These are phyloP conservation scores for Aspergillus quadricinctus DNA, from an alignment of 2,329 filamentous ascomycete genomes.

Conservation along the genomic window DNA sequence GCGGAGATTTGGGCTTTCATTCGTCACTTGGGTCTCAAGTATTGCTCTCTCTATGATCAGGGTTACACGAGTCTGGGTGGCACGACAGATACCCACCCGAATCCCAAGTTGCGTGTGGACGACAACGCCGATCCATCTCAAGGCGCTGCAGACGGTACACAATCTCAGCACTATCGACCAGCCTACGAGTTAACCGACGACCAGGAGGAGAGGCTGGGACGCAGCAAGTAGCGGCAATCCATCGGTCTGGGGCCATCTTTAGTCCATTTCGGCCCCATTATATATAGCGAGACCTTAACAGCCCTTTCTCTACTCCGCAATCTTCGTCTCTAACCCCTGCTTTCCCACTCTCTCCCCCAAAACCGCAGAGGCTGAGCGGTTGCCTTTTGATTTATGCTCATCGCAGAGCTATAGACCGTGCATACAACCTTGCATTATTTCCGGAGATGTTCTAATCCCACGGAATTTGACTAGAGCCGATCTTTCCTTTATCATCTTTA, in stretches of 20 bases:
- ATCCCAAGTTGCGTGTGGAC: slow-evolving; percentile 62
- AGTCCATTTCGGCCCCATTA: neutral
- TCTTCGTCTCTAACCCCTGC: neutral
- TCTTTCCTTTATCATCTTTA: slow-evolving; percentile 4
- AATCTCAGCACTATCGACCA: slow-evolving; percentile 54
- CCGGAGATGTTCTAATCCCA: neutral
- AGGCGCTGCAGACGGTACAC: slow-evolving; percentile 20
- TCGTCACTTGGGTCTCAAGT: slow-evolving; percentile 68
- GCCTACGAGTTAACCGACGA: slow-evolving; percentile 74
- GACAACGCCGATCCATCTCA: slow-evolving; percentile 22
- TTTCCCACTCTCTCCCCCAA: neutral
- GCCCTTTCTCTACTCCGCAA: neutral
- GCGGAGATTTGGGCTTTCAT: slow-evolving; percentile 88
- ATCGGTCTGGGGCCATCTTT: neutral
- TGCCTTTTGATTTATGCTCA: neutral
- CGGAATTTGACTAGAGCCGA: neutral
- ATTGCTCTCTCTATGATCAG: slow-evolving; percentile 80
- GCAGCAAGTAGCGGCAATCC: slow-evolving; percentile 45
- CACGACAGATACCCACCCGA: slow-evolving; percentile 81
- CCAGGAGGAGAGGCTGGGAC: slow-evolving; percentile 71
- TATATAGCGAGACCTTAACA: neutral
- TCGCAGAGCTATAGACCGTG: slow-evolving; percentile 4
- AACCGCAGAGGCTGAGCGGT: neutral
- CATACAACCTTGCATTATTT: neutral
- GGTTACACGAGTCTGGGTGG: slow-evolving; percentile 94